A percentile compares a stretch with the other conserved stretches of the same genome.
These are phyloP conservation scores for Ailanthus altissimus DNA, from an alignment of 345 rosid genomes.

Conservation along the genomic window DNA sequence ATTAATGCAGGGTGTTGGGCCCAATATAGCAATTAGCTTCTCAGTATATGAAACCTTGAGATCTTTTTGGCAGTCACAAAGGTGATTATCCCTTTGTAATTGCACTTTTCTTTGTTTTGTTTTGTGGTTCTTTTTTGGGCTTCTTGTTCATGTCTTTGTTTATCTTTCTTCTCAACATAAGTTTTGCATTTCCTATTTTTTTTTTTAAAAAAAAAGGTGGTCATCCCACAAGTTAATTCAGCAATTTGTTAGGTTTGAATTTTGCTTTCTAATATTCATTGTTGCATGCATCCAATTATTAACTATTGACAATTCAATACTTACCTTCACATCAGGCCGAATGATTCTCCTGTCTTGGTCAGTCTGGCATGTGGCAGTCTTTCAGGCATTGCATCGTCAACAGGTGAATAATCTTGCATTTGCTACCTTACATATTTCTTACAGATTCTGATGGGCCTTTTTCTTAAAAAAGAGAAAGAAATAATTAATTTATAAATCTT, in stretches of 20 bases:
- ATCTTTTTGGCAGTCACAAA: constrained; percentile 70
- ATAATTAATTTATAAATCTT: neutral
- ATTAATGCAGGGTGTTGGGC: constrained; percentile 83
- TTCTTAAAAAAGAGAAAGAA: neutral
- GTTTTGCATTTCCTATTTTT: too few relatives aligned
- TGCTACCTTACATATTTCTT: constrained; percentile 6
- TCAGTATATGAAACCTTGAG: constrained; percentile 85
- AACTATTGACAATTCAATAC: neutral
- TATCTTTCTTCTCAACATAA: too few relatives aligned
- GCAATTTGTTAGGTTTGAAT: neutral
- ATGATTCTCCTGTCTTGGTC: constrained; percentile 65
- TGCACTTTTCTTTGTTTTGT: too few relatives aligned
- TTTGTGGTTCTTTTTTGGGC: too few relatives aligned
- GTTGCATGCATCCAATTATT: neutral
- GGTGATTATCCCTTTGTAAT: constrained; percentile 44
- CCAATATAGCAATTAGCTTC: constrained; percentile 88
- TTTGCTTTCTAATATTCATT: neutral
- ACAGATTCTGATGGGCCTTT: neutral
- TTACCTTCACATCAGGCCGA: constrained; percentile 50
- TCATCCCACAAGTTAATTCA: constrained; percentile 10
- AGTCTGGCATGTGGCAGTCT: constrained; percentile 96
- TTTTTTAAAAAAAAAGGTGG: constrained; percentile 46
- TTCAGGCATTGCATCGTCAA: constrained; percentile 96
- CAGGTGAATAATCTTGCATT: constrained; percentile 55
- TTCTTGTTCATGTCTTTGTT: too few relatives aligned